Conservation (phyloP, 2,329 filamentous ascomycete genomes). For the Trichoderma guizhouense region DNA sequence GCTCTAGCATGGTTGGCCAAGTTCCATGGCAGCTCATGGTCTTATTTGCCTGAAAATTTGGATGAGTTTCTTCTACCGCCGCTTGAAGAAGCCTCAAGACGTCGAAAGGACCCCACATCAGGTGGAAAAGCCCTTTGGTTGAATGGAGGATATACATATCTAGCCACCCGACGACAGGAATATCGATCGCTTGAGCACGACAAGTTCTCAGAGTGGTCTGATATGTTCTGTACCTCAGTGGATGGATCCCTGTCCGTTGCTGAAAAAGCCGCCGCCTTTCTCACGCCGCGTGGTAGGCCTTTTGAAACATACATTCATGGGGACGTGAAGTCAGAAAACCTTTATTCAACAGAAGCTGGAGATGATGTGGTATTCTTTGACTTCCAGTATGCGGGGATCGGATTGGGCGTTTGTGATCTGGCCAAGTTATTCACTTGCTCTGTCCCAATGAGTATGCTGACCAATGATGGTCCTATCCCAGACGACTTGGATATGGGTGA, state of each 20-base stretch:
- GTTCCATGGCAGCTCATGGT: constrained; percentile 58
- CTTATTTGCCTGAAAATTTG: constrained; percentile 28
- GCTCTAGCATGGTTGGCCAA: constrained; percentile 60
- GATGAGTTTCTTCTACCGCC: constrained; percentile 50
- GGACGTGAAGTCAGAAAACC: constrained; percentile 67
- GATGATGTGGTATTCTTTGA: constrained; percentile 61
- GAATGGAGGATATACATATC: constrained; percentile 67
- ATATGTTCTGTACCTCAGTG: constrained; percentile 41
- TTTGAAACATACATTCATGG: constrained; percentile 62
- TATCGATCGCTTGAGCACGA: constrained; percentile 47
- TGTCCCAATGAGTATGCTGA: constrained; percentile 53
- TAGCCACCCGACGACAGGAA: constrained; percentile 59
- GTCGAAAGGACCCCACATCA: constrained; percentile 18
- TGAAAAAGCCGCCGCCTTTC: constrained; percentile 50
- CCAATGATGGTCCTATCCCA: constrained; percentile 29
- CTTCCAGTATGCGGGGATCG: constrained; percentile 65
- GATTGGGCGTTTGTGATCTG: constrained; percentile 62
- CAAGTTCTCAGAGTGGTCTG: constrained; percentile 52
- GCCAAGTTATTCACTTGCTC: constrained; percentile 67
- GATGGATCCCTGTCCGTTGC: constrained; percentile 39
- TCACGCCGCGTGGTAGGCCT: constrained; percentile 43
- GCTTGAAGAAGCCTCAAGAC: constrained; percentile 47
- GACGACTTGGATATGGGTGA: constrained; percentile 45
- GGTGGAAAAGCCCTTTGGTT: constrained; percentile 48
- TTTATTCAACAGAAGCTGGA: constrained; percentile 53